These are phyloP conservation scores for Pseudogymnoascus sp. DNA, from an alignment of 2,329 filamentous ascomycete species.

Conservation along the genomic window DNA sequence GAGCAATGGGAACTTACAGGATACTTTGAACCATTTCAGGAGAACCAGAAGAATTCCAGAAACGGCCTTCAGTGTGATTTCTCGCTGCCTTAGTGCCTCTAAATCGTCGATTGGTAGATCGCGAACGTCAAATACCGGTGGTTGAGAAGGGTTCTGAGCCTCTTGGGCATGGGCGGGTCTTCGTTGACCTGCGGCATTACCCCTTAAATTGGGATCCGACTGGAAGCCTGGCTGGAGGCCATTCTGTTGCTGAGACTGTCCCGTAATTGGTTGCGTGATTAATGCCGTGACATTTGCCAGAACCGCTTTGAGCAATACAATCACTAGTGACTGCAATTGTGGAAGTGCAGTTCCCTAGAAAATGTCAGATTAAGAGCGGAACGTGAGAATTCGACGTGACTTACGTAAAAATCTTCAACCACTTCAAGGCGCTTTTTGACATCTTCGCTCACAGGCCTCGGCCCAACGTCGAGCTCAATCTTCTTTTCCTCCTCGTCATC, in stretches of 20 bases:
- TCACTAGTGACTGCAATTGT: conserved; percentile 84
- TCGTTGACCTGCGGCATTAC: conserved; percentile 22
- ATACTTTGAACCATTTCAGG: conserved; percentile 93
- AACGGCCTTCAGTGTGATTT: conserved; percentile 85
- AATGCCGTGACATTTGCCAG: conserved; percentile 82
- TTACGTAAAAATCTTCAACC: conserved; percentile 80
- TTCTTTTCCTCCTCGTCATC: conserved; percentile 30
- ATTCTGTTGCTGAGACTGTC: conserved; percentile 16
- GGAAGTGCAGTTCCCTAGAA: conserved; percentile 65
- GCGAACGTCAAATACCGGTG: conserved; percentile 21
- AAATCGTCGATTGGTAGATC: conserved; percentile 64
- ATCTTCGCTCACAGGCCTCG: conserved; percentile 44
- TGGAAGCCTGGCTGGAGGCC: conserved; percentile 21
- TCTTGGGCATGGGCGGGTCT: conserved; percentile 24
- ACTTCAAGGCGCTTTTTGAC: conserved; percentile 59
- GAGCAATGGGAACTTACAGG: conserved; percentile 55
- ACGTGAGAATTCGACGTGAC: conserved; percentile 30
- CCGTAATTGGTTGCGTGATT: conserved; percentile 49
- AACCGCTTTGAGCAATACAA: conserved; percentile 84
- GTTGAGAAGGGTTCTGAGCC: conserved; percentile 18
- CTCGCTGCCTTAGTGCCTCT: conserved; percentile 71
- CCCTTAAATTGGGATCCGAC: conserved; percentile 24
- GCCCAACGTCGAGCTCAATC: conserved; percentile 43
- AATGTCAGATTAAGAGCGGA: conserved; percentile 25
- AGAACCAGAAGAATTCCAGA: conserved; percentile 83